Conservation (phyloP, 1,139 yeast genomes). For the Pichiaceae sp. region DNA sequence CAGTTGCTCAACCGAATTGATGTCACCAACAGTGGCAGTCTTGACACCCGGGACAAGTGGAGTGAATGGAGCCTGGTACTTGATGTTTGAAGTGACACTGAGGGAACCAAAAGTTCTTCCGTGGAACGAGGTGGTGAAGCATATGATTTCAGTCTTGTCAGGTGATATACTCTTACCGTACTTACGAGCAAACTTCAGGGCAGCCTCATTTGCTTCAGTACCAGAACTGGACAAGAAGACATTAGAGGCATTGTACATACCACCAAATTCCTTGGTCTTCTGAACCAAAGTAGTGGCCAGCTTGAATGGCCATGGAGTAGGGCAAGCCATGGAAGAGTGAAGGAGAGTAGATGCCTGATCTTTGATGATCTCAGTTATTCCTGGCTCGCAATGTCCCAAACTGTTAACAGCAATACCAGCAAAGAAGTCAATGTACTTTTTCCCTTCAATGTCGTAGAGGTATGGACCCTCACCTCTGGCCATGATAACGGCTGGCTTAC, state of each 20-base stretch:
- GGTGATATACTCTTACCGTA: constrained; percentile 49
- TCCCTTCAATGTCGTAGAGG: constrained; percentile 69
- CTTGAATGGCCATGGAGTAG: constrained; percentile 78
- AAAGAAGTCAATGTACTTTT: constrained; percentile 79
- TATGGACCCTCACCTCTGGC: constrained; percentile 68
- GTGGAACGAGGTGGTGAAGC: constrained; percentile 87
- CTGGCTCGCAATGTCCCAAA: constrained; percentile 78
- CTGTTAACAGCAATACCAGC: constrained; percentile 96
- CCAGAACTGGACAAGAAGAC: constrained; percentile 91
- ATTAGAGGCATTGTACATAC: constrained; percentile 69
- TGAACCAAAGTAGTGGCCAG: constrained; percentile 65
- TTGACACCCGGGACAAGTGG: constrained; percentile 85
- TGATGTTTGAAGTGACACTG: constrained; percentile 84
- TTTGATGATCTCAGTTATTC: constrained; percentile 56
- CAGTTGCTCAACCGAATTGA: constrained; percentile 46
- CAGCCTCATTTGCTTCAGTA: constrained; percentile 97
- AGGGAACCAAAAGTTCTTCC: constrained; percentile 94
- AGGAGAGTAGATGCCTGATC: constrained; percentile 68
- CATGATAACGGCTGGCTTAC: constrained; percentile 67
- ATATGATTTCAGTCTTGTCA: constrained; percentile 65
- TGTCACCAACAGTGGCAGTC: constrained; percentile 52
- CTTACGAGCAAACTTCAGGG: constrained; percentile 89
- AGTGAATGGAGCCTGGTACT: constrained; percentile 83
- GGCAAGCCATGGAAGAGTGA: constrained; percentile 81
- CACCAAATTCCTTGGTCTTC: constrained; percentile 62